Evolutionary conservation across 345 rosid genomes (phyloP).

Genomic region (Ricinus communis): DNA sequence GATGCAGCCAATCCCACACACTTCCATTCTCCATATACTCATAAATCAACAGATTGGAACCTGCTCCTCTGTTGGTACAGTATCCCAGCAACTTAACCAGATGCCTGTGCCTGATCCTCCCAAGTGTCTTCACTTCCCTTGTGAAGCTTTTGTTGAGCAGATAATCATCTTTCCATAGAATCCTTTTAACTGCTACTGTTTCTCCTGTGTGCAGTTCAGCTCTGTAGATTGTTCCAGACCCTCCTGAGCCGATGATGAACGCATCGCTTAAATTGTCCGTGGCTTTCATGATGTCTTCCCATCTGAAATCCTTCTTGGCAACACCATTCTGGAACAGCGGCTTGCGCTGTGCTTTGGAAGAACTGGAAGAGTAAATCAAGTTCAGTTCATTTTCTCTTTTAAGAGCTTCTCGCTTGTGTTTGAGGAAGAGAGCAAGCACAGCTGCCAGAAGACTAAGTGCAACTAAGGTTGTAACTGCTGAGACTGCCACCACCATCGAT

Average conservation of each 20-base stretch:
- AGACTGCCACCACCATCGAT: conserved; percentile 48
- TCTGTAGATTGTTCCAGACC: conserved; percentile 82
- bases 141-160: conserved; percentile 77
- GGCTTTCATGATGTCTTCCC: conserved; percentile 87
- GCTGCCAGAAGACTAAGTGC: conserved; percentile 60
- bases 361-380: conserved; percentile 53
- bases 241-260: conserved; percentile 88
- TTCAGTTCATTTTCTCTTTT: conserved; percentile 45
- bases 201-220: conserved; percentile 67
- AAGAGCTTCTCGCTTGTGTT: conserved; percentile 46
- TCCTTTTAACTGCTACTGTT: conserved; percentile 80
- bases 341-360: conserved; percentile 63
- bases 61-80: conserved; percentile 63
- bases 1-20: conserved; percentile 91
- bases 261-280: conserved; percentile 72
- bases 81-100: conserved; percentile 87
- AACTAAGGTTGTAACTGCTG: conserved; percentile 61
- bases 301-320: conserved; percentile 62
- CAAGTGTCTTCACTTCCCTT: conserved; percentile 80
- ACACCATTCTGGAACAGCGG: conserved; percentile 58
- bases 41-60: conserved; percentile 74
- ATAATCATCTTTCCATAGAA: conserved; percentile 68
- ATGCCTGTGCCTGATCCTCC: conserved; percentile 79
- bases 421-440: conserved; percentile 49
- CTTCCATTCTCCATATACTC: conserved; percentile 97